Evolutionary conservation across 352 stramenopile genomes (phyloP), one percentile per base, ranked within the genome.

Genomic region (Phytopythium aichiense): DNA sequence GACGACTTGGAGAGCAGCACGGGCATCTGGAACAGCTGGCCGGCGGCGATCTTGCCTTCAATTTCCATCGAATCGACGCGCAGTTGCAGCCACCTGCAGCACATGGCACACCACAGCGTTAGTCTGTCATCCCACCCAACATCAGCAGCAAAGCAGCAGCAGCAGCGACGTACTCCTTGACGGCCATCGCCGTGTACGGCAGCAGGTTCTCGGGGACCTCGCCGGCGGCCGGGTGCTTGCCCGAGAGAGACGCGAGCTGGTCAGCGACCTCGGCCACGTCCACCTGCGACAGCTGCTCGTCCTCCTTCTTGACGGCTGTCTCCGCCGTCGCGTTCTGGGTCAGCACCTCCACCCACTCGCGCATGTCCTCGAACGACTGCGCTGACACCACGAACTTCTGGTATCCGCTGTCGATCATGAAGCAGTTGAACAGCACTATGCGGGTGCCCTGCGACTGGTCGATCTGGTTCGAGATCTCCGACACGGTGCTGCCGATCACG

Each of bases 281-380:
- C 62, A 87, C 69, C 59, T 92, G 79, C 5, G 79, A 91, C 1
- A 82, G 61, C 28, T 86, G 77, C 48, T 92, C 82, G 46, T 91
- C 86, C 9, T 86, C 72, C 60, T 88, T 94, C 52, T 86, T 81
- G 46, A 78, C 80, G 1, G 86, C 85, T 11, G 87, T 93, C 65
- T 95, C 84, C 2, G 84, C 83, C 6, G 82, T 89, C 28, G 87
- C 81, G 52, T 95, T 95, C 60, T 95, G 87, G 3, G 79, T 87
- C 48, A 95, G 60, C 37, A 95, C 87, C 64, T 95, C 87, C 49
- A 94, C 88, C 87, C 87, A 95, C 59, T 95, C 87, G 52, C 87
- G 83, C 58, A 91, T 82, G n/a, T 95, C 87, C 58, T 95, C 87
- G 51, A 90, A 95, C n/a, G 79, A 83, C 22, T 83, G 82, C 9